Conservation (phyloP, 2,329 filamentous ascomycete genomes). For the Ophiognomonia clavigignenti-juglandacearum region DNA sequence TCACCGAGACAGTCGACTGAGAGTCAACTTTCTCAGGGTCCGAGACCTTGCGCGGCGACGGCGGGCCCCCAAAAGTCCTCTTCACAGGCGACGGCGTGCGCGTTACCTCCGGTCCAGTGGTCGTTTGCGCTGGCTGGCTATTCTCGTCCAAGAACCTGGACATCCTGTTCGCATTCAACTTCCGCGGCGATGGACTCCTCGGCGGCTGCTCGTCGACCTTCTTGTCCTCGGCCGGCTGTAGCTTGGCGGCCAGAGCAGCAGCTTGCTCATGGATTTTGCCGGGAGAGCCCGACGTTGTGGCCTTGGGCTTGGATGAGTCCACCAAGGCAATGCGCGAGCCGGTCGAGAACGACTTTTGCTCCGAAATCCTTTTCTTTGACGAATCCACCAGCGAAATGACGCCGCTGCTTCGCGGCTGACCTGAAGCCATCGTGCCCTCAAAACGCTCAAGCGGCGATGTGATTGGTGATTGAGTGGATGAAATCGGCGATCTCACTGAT, state of each 20-base stretch:
- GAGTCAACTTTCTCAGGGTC: constrained; percentile 24
- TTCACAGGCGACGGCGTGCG: constrained; percentile 31
- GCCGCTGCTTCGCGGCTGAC: constrained; percentile 4
- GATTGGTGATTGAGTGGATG: constrained; percentile 21
- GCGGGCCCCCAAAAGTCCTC: constrained; percentile 13
- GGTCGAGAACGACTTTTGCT: constrained; percentile 18
- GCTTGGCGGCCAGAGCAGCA: constrained; percentile 23
- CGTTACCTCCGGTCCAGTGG: constrained; percentile 24
- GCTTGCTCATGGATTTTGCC: constrained; percentile 29
- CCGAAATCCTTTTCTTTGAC: constrained; percentile 14
- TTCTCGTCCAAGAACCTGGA: constrained; percentile 52
- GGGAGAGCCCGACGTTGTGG: constrained; percentile 22
- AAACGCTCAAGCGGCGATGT: constrained; percentile 17
- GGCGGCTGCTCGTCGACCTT: constrained; percentile 35
- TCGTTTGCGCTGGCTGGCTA: constrained; percentile 22
- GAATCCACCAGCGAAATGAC: constrained; percentile 17
- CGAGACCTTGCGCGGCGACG: constrained; percentile 16
- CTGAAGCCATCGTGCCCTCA: constrained; percentile 11
- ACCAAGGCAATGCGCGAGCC: constrained; percentile 22
- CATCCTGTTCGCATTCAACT: constrained; percentile 55
- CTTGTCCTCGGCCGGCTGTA: constrained; percentile 21
- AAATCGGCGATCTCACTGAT: constrained; percentile 22
- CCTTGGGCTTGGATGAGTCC: constrained; percentile 21
- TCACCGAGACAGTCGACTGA: constrained; percentile 33
- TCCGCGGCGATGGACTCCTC: constrained; percentile 42